A percentile compares a stretch with the other conserved stretches of the same genome.
phyloP scores from a whole-genome alignment of 805 yeast genomes.

The Pichia nanzhaoensis region DNA sequence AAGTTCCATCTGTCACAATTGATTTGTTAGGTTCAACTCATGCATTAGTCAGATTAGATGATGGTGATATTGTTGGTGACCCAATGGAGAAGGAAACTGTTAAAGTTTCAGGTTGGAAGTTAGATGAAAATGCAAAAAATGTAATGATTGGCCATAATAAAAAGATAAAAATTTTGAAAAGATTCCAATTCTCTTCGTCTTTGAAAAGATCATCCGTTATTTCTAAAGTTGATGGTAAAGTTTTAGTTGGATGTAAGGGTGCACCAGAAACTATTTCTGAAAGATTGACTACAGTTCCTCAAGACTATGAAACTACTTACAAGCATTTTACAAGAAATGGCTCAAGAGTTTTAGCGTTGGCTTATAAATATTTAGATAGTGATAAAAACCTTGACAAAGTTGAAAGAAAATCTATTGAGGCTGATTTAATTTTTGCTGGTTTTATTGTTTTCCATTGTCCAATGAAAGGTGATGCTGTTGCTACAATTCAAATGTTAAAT shows the following conservation, averaged over 20 bases:
- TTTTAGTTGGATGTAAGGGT: conserved; percentile 87
- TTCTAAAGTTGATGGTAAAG: conserved; percentile 45
- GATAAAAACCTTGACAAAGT: conserved; percentile 49
- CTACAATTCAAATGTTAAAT: conserved; percentile 83
- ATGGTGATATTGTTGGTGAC: conserved; percentile 97
- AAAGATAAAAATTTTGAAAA: conserved; percentile 65
- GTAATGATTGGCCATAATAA: conserved; percentile 43
- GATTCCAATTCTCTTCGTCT: conserved; percentile 96
- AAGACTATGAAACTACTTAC: conserved; percentile 73
- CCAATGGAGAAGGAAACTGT: conserved; percentile 98
- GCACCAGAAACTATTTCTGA: conserved; percentile 93
- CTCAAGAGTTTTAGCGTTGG: conserved; percentile 93
- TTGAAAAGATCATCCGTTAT: conserved; percentile 91
- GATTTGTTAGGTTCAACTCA: conserved; percentile 90
- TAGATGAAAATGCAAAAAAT: conserved; percentile 61
- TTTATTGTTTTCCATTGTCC: conserved; percentile 97
- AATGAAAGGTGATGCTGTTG: conserved; percentile 86
- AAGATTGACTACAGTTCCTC: conserved; percentile 69
- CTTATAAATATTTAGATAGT: conserved; percentile 59
- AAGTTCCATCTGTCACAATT: conserved; percentile 64
- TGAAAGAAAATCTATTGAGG: conserved; percentile 72
- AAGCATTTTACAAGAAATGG: conserved; percentile 93
- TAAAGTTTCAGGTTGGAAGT: conserved; percentile 78
- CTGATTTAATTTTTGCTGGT: conserved; percentile 73
- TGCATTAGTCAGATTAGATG: conserved; percentile 88